These are phyloP conservation scores for Dothideomycetes sp. DNA, from an alignment of 2,329 filamentous ascomycete species.

Conservation along the genomic window DNA sequence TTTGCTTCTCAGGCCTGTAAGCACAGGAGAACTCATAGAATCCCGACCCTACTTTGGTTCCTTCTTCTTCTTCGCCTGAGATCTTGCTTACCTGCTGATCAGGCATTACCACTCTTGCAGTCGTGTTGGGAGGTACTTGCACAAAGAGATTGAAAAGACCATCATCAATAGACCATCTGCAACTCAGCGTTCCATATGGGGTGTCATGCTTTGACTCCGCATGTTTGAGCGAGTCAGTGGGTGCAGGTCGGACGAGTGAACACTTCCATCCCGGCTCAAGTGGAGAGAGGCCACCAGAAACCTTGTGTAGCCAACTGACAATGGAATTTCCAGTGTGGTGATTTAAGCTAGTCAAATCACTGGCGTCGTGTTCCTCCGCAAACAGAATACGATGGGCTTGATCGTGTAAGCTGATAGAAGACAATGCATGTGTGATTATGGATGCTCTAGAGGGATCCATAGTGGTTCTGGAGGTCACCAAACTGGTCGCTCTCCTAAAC, in stretches of 20 bases:
- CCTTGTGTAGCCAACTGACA: conserved; percentile 39
- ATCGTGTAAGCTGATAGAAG: conserved; percentile 15
- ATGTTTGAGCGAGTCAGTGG: conserved; percentile 25
- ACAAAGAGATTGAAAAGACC: conserved; percentile 11
- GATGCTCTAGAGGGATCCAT: conserved; percentile 54
- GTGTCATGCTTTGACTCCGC: conserved; percentile 25
- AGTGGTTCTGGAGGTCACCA: conserved; percentile 22
- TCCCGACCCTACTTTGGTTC: conserved; percentile 9
- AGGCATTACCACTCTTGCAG: conserved; percentile 12
- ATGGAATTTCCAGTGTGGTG: conserved; percentile 44
- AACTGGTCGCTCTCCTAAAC: conserved; percentile 19
- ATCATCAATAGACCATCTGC: conserved; percentile 20
- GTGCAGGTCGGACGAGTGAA: conserved; percentile 28
- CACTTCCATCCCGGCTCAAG: conserved; percentile 35
- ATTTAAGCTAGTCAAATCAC: conserved; percentile 43
- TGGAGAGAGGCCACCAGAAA: conserved; percentile 34
- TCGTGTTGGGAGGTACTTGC: conserved; percentile 11
- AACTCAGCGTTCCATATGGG: conserved; percentile 24
- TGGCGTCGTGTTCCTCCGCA: conserved; percentile 36
- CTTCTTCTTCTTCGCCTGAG: conserved; percentile 5
- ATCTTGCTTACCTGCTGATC: conserved; percentile 8
- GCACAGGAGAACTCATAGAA: conserved; percentile 8
- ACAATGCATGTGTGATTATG: conserved; percentile 15
- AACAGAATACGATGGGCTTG: conserved; percentile 40
- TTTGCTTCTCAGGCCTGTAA: conserved; percentile 55